phyloP scores from a whole-genome alignment of 805 yeast species.

The Kodamaea nitidulidarum region DNA sequence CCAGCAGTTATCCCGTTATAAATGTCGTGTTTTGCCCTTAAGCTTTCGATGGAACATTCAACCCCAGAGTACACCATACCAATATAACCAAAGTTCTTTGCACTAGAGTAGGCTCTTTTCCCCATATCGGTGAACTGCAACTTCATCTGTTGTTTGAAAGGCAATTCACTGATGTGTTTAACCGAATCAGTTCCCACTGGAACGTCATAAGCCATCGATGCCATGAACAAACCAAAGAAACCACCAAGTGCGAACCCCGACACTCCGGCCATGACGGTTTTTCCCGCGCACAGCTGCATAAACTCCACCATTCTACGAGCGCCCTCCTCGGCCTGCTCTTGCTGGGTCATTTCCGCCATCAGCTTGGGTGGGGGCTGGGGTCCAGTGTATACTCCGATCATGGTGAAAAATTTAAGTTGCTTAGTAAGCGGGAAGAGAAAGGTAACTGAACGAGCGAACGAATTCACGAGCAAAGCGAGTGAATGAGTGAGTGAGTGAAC shows the following conservation, averaged over 20 bases:
- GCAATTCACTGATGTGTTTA: slow-evolving; percentile 72
- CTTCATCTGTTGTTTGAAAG: slow-evolving; percentile 89
- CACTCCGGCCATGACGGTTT: slow-evolving; percentile 85
- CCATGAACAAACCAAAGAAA: slow-evolving; percentile 93
- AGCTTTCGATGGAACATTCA: slow-evolving; percentile 82
- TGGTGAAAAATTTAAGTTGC: slow-evolving; percentile 13
- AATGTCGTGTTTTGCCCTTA: slow-evolving; percentile 86
- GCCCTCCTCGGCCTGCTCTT: slow-evolving; percentile 89
- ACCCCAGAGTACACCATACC: slow-evolving; percentile 91
- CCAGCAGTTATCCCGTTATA: slow-evolving; percentile 93
- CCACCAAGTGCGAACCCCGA: slow-evolving; percentile 95
- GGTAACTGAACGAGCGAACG: no score
- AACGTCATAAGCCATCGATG: slow-evolving; percentile 79
- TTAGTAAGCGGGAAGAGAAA: background rate
- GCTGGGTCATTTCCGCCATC: slow-evolving; percentile 72
- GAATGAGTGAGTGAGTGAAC: no score
- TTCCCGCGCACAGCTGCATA: slow-evolving; percentile 94
- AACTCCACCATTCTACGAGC: slow-evolving; percentile 77
- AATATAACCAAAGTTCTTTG: slow-evolving; percentile 90
- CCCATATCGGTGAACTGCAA: slow-evolving; percentile 92
- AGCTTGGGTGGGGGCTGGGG: slow-evolving; percentile 42
- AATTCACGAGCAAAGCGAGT: no score
- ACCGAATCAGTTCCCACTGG: slow-evolving; percentile 58
- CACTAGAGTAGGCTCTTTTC: slow-evolving; percentile 77
- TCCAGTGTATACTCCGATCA: slow-evolving; percentile 40